These are phyloP conservation scores for Candida awuae DNA, from an alignment of 805 yeast genomes.

Conservation along the genomic window DNA sequence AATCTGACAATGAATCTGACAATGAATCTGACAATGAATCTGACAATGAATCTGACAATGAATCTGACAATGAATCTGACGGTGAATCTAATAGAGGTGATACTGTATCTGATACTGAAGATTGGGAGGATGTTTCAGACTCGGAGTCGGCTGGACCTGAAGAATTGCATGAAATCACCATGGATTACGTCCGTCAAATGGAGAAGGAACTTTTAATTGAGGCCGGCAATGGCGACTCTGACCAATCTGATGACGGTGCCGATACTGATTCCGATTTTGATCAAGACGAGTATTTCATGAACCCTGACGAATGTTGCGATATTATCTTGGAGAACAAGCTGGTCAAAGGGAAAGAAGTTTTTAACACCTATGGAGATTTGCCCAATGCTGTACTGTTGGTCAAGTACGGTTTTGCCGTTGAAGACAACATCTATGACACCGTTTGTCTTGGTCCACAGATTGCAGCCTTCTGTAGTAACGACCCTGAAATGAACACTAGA, in stretches of 20 bases:
- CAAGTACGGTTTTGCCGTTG: slow-evolving; percentile 68
- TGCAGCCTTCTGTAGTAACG: slow-evolving; percentile 14
- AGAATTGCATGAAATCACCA: slow-evolving; percentile 23
- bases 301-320: slow-evolving; percentile 55
- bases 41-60: too few relatives aligned
- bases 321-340: slow-evolving; percentile 44
- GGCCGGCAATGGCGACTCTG: slow-evolving; percentile 17
- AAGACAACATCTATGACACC: slow-evolving; percentile 46
- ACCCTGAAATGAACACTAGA: slow-evolving; percentile 14
- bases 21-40: slow-evolving; percentile 23
- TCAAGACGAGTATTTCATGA: slow-evolving; percentile 29
- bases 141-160: slow-evolving; percentile 13
- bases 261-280: slow-evolving; percentile 19
- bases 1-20: slow-evolving; percentile 24
- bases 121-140: slow-evolving; percentile 11
- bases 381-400: slow-evolving; percentile 59
- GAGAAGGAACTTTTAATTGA: slow-evolving; percentile 24
- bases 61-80: too few relatives aligned
- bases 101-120: slow-evolving; percentile 18
- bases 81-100: too few relatives aligned
- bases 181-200: slow-evolving; percentile 25
- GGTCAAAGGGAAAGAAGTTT: slow-evolving; percentile 49
- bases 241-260: slow-evolving; percentile 16
- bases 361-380: slow-evolving; percentile 76
- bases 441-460: slow-evolving; percentile 50